Percentiles rank a stretch among this genome's conserved stretches.
Evolutionary conservation across 2,329 filamentous ascomycete species (phyloP).

Genomic region (Fusarium odoratissimum): DNA sequence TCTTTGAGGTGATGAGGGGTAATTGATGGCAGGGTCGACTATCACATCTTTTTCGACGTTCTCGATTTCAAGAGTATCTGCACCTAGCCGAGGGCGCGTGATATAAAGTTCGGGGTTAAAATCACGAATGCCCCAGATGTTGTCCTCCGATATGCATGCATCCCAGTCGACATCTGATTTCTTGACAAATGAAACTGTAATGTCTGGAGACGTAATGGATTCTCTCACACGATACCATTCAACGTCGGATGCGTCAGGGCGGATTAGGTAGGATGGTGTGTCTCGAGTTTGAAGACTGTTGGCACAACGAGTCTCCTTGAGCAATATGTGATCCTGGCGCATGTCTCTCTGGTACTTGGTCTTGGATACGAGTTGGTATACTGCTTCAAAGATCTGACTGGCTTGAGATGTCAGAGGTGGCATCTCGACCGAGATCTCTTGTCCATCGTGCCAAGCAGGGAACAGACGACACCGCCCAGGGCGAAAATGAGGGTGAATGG

Average conservation of each 20-base stretch:
- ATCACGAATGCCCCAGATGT: slow-evolving; percentile 39
- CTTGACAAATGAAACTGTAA: slow-evolving; percentile 17
- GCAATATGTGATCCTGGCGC: slow-evolving; percentile 11
- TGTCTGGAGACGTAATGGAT: slow-evolving; percentile 26
- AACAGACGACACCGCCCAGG: slow-evolving; percentile 12
- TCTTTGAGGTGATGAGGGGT: not conserved
- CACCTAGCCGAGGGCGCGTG: not conserved
- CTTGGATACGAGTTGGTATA: not conserved
- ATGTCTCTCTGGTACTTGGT: not conserved
- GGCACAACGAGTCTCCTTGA: slow-evolving; percentile 21
- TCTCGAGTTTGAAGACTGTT: not conserved
- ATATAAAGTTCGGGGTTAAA: not conserved
- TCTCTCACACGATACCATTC: slow-evolving; percentile 44
- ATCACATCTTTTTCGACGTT: not conserved
- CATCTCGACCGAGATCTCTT: slow-evolving; percentile 3
- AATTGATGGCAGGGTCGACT: not conserved
- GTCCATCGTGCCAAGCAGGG: slow-evolving; percentile 3
- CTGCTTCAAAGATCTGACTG: not conserved
- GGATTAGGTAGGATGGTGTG: slow-evolving; percentile 31
- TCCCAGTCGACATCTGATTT: slow-evolving; percentile 31
- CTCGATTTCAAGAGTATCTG: not conserved
- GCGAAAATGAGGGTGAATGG: not conserved
- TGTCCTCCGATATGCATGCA: slow-evolving; percentile 19
- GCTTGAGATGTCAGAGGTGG: slow-evolving; percentile 8
- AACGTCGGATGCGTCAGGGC: slow-evolving; percentile 16